Evolutionary conservation across 139 green algal species (phyloP).

Genomic region (Chlamydomonas sphaeroides): DNA sequence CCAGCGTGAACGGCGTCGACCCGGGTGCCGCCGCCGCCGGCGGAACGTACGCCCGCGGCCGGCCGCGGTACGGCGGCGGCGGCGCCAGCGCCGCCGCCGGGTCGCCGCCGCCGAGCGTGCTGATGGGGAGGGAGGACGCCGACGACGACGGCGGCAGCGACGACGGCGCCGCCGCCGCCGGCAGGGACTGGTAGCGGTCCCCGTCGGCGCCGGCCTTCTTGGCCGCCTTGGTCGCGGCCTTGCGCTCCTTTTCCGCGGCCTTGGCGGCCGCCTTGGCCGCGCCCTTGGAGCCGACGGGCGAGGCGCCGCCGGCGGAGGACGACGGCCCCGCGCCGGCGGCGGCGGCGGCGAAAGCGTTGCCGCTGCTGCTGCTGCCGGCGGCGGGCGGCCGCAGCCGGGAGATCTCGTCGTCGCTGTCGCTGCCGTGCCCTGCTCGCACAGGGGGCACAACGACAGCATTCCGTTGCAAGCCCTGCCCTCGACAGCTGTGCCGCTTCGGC

Average conservation of each 20-base stretch:
- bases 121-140: too few relatives aligned
- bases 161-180: background rate
- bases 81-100: too few relatives aligned
- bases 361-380: background rate
- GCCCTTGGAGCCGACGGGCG: too few relatives aligned
- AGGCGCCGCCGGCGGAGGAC: background rate
- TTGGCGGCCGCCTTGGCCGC: background rate
- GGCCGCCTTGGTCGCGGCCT: background rate
- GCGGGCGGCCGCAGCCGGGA: background rate
- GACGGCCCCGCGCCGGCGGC: too few relatives aligned
- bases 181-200: constrained; percentile 14
- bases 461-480: too few relatives aligned
- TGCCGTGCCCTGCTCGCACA: background rate
- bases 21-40: background rate
- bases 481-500: too few relatives aligned
- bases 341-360: background rate
- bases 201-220: background rate
- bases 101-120: background rate
- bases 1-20: too few relatives aligned
- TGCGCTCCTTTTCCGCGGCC: background rate
- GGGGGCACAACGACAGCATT: too few relatives aligned
- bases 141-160: background rate
- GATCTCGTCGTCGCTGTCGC: background rate
- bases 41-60: background rate
- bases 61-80: background rate